Evolutionary conservation across 2,329 filamentous ascomycete species (phyloP), one percentile per base, ranked within the genome.

Genomic region (Aspergillus carbonarius): DNA sequence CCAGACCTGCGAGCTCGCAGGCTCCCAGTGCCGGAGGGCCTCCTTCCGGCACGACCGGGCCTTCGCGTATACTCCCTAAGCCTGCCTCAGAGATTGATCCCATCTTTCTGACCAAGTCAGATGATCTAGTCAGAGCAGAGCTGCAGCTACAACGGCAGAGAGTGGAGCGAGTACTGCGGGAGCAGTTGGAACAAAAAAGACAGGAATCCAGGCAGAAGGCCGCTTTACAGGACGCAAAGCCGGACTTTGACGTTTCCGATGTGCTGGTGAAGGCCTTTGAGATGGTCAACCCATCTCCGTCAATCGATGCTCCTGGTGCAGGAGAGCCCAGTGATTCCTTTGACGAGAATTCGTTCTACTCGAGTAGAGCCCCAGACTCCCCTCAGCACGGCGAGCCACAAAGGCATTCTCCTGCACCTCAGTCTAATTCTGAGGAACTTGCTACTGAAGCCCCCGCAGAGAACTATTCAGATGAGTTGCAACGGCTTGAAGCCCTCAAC

Each of bases 281-380:
- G 63, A 80, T 91, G 66, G 90, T 92, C 71, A 86, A 88, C 74
- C 87, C 87, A 57, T 81, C 88, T 66, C 84, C 88, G 69, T 79
- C 82, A 63, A 76, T 84, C 68, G 76, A 82, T 72, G 77, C 66
- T 37, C 72, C 77, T 62, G 73, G 81, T 66, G 81, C 88, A 75
- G 81, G 81, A 70, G 86, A 86, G 74, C 83, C 84, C 71, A 90
- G 83, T 83, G 91, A 93, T 75, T 95, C 91, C 35, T 91, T 92
- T 78, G 92, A 97, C 77, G 89, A 96, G 74, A 92, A 96, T 72
- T 95, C 92, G 40, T 96, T 96, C 76, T 97, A 98, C 81, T 97
- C 93, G 66, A 97, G 93, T 78, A 91, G 89, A 79, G 85, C 84
- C 63, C 88, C 93, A 80, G 90, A 93, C 74, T 96, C 92, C 63